phyloP scores from a whole-genome alignment of 2,329 filamentous ascomycete genomes.

The Diaporthe australafricana region DNA sequence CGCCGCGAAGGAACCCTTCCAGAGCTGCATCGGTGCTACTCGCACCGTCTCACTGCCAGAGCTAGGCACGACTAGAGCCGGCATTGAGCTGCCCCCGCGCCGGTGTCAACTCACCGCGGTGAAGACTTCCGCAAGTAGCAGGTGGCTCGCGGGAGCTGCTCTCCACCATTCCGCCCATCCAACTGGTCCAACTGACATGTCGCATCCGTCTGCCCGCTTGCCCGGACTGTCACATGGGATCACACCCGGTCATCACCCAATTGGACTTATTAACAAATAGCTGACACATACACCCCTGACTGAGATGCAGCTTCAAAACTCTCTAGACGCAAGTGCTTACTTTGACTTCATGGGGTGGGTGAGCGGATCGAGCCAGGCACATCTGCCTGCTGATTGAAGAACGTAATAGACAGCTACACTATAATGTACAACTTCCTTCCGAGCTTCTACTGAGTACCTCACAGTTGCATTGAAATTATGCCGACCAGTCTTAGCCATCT shows the following conservation, averaged over 20 bases:
- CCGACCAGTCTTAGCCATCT: background rate
- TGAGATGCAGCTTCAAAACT: background rate
- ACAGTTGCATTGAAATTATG: background rate
- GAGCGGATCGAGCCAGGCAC: constrained; percentile 15
- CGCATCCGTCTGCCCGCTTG: background rate
- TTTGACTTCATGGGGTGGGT: background rate
- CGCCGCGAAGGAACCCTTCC: background rate
- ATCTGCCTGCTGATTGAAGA: constrained; percentile 12
- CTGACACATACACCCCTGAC: background rate
- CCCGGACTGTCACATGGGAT: background rate
- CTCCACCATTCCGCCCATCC: background rate
- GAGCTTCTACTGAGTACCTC: background rate
- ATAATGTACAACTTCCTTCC: too few species aligned
- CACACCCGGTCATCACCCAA: background rate
- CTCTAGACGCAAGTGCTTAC: background rate
- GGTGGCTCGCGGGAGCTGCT: constrained; percentile 7
- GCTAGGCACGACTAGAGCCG: background rate
- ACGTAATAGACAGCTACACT: background rate
- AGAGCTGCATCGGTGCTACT: constrained; percentile 10
- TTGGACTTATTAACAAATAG: background rate
- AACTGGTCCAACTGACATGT: constrained; percentile 16
- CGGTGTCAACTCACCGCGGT: constrained; percentile 23
- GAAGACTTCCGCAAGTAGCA: constrained; percentile 29
- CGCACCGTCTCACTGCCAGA: background rate
- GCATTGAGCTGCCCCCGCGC: background rate